Base-by-base conservation (phyloP, 2,329 filamentous ascomycete species). In the Phyllosticta citribraziliensis region DNA sequence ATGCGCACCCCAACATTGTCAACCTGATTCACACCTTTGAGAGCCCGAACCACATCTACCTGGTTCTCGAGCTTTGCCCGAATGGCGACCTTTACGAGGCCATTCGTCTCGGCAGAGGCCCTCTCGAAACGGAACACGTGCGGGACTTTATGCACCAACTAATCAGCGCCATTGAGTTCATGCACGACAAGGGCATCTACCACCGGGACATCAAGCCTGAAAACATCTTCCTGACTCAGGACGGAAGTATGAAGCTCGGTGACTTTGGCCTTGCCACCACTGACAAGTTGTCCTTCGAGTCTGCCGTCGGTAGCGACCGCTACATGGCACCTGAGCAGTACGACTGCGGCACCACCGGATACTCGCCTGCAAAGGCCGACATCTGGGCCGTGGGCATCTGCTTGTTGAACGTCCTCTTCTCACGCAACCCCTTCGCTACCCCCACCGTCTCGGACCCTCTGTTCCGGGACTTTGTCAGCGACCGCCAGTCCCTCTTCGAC, bases 241-340 rank as follows among this genome's bases (percentile, higher is more conserved):
- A 88, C 67, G 93, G 93, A 59, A 83, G 87, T 50, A 89, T 97
- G 88, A 99, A 99, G 79, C 85, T 99, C 40, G 94, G 94, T 70
- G 94, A 99, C 75, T 96, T 97, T 73, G 94, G 94, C 60, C 81
- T 99, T 65, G 92, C 92, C 57, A 97, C 93, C 11, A 89, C 86
- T 6, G 91, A 96, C 64, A 81, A 86, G 67, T 96, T 91, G 91
- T 95, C 90, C 24, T 88, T 88, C 69, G 94, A 99, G 79, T 87
- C 88, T 65, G 94, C 89, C 64, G 94, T 99, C 55, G 94, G 94
- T 66, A 97, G 94, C 73, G 94, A 99, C 73, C 91, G 94, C 61
- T 99, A 99, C 79, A 99, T 99, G 94, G 92, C 94, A 61, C 94
- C 94, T 5, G 94, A 99, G 76, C 94, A 99, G 75, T 97, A 94